Base-by-base conservation (phyloP, 768 basidiomycete species). In the Asterophora parasitica region DNA sequence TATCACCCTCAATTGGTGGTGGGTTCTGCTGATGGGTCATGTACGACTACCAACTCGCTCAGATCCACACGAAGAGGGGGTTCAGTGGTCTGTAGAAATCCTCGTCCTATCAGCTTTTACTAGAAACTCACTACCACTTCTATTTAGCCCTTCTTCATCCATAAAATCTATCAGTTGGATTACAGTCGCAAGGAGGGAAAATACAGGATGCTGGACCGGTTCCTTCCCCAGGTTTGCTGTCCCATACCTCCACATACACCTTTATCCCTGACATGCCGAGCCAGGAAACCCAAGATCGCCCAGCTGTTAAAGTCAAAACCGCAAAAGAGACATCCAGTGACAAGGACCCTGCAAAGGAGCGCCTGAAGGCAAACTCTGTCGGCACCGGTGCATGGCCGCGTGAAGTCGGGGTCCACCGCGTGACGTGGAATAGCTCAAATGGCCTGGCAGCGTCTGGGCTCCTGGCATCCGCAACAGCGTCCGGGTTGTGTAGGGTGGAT, bases 401-500 rank as follows among this genome's bases (percentile, higher is more conserved):
- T 1, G 79, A 92, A 58, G 80, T 92, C 1, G 83, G 80, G 13
- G 76, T 96, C 3, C 82, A 89, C 44, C 79, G 85, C 2, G 86
- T 87, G 0, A 71, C 69, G 1, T 98, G 95, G 95, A 88, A 96
- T 63, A 75, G 71, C 40, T 80, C 77, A 2, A 82, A 82, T 38
- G 92, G 92, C 1, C 71, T 90, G 1, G 75, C 57, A 15, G 71
- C 65, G 15, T 78, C 73, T 42, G 75, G 67, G 15, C 56, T 92
- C 53, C 65, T 94, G 15, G 92, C 87, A 1, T 86, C 85, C 13
- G 87, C 82, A 0, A 90, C 87, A 10, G 91, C 82, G 4, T 84
- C 85, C 7, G 96, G 94, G 1, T 66, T 98, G 15, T 92, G 88
- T 56, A 71, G 95, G 41, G 75, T 98, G 8, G 94, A 99, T 56